Conservation (phyloP, 257 asterid species). For the Jacaranda copaia region DNA sequence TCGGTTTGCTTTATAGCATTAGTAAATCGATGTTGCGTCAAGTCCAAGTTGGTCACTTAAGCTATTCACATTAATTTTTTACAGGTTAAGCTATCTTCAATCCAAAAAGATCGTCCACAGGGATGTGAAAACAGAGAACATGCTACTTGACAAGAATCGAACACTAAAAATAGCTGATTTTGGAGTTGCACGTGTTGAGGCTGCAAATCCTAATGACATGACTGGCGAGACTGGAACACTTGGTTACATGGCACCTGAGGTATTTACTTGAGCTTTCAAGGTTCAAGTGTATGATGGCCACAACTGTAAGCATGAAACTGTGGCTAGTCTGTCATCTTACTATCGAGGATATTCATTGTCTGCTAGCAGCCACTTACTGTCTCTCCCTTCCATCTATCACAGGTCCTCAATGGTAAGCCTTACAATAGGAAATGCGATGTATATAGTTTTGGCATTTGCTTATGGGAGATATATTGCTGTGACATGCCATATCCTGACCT, state of each 20-base stretch:
- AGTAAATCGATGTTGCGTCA: neutral
- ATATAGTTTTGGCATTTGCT: constrained; percentile 89
- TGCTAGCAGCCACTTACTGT: neutral
- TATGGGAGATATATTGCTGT: constrained; percentile 95
- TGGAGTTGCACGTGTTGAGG: constrained; percentile 96
- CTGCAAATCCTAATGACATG: constrained; percentile 91
- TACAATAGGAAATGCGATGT: constrained; percentile 90
- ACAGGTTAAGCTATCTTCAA: constrained; percentile 83
- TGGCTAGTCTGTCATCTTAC: neutral
- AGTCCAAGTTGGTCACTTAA: neutral
- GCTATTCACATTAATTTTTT: neutral
- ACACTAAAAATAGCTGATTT: constrained; percentile 85
- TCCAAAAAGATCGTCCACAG: constrained; percentile 82
- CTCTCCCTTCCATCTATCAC: constrained; percentile 10
- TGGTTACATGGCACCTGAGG: constrained; percentile 99
- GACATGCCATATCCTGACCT: constrained; percentile 95
- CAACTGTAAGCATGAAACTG: neutral
- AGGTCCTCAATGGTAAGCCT: constrained; percentile 89
- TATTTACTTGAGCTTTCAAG: constrained; percentile 36
- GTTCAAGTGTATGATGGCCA: neutral
- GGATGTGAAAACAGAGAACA: constrained; percentile 89
- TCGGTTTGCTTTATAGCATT: neutral
- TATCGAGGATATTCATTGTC: neutral
- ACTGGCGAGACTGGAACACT: constrained; percentile 97
- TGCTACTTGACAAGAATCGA: constrained; percentile 79